These are phyloP conservation scores for Cubamyces lactineus DNA, from an alignment of 768 basidiomycete species.

Conservation along the genomic window DNA sequence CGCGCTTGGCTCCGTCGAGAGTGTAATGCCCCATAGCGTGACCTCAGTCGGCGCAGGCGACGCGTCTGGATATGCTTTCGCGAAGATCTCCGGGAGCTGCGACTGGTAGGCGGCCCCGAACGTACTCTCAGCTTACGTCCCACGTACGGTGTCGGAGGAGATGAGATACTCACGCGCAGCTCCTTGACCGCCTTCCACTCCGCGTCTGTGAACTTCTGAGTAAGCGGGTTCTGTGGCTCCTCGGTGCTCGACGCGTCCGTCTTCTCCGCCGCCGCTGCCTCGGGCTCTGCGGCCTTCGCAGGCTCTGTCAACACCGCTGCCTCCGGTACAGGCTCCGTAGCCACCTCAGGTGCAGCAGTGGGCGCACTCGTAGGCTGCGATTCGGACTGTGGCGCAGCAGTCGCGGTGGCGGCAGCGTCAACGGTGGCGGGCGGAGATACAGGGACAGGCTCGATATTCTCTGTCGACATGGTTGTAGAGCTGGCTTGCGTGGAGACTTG, in stretches of 20 bases:
- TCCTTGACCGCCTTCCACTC: slow-evolving; percentile 74
- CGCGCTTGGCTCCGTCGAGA: slow-evolving; percentile 57
- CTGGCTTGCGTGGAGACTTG: background rate
- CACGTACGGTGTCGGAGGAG: background rate
- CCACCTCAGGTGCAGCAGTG: slow-evolving; percentile 12
- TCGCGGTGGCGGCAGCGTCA: background rate
- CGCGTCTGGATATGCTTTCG: slow-evolving; percentile 63
- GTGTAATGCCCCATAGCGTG: slow-evolving; percentile 69
- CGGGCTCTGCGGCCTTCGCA: background rate
- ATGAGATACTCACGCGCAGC: slow-evolving; percentile 56
- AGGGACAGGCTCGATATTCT: slow-evolving; percentile 15
- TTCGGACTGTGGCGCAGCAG: slow-evolving; percentile 9
- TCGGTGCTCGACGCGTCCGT: slow-evolving; percentile 26
- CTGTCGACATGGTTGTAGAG: slow-evolving; percentile 10
- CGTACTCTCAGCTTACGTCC: background rate
- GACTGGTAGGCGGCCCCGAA: slow-evolving; percentile 32
- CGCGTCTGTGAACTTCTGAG: slow-evolving; percentile 65
- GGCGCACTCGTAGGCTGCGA: slow-evolving; percentile 20
- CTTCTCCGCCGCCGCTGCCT: background rate
- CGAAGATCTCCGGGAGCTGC: slow-evolving; percentile 55
- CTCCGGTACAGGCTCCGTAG: background rate
- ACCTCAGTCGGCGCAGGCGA: slow-evolving; percentile 53
- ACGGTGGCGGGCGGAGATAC: slow-evolving; percentile 11
- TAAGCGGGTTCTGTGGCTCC: slow-evolving; percentile 74
- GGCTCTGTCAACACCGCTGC: background rate